These are phyloP conservation scores for Fragilaria crotonensis DNA, from an alignment of 108 stramenopile genomes.

Conservation along the genomic window DNA sequence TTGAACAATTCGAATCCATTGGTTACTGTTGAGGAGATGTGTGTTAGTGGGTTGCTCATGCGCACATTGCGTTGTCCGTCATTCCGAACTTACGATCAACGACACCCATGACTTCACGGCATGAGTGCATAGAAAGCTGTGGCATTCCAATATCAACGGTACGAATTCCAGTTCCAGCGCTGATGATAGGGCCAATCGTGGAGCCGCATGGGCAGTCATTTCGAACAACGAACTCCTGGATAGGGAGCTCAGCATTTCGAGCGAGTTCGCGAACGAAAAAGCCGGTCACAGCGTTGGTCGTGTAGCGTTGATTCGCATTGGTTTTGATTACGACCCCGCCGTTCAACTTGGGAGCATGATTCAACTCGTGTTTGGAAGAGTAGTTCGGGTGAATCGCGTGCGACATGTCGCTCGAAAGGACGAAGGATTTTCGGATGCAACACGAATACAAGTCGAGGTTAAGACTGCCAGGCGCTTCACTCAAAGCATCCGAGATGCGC, in stretches of 20 bases:
- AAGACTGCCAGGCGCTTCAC: constrained; percentile 34
- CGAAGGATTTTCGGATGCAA: constrained; percentile 59
- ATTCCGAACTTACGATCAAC: constrained; percentile 43
- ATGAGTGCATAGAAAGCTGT: constrained; percentile 88
- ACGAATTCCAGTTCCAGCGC: constrained; percentile 79
- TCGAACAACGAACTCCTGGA: constrained; percentile 77
- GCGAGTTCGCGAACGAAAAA: constrained; percentile 82
- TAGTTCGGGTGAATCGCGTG: constrained; percentile 96
- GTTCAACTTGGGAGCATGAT: constrained; percentile 83
- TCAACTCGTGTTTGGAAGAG: constrained; percentile 79
- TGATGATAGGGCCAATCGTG: constrained; percentile 90
- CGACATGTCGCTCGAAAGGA: constrained; percentile 86
- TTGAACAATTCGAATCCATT: constrained; percentile 60
- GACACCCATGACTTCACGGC: constrained; percentile 84
- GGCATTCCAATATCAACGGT: constrained; percentile 94
- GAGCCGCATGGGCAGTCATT: constrained; percentile 89
- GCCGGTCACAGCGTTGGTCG: constrained; percentile 87
- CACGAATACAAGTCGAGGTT: constrained; percentile 43
- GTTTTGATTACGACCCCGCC: constrained; percentile 89
- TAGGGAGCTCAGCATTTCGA: constrained; percentile 45
- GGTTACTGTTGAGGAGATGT: constrained; percentile 23
- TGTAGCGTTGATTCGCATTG: constrained; percentile 87
- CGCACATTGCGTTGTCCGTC: not conserved
- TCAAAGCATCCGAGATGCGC: constrained; percentile 60
- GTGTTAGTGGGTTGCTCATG: not conserved